Base-by-base conservation (phyloP, 768 basidiomycete genomes). In the Leccinum variicolor region DNA sequence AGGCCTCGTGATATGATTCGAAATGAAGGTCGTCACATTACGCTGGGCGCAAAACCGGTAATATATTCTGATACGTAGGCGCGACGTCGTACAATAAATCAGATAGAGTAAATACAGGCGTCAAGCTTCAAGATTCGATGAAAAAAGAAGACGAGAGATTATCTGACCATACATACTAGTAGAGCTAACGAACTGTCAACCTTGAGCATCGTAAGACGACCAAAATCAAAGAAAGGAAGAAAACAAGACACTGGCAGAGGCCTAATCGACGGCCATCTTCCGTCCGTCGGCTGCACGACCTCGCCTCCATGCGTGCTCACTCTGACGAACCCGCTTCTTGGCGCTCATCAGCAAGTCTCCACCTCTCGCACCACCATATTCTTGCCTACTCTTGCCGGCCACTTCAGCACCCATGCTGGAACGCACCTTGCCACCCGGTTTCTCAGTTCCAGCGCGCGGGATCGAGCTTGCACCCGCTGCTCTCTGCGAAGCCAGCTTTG, bases 301-400 rank as follows among this genome's bases (percentile, higher is more conserved):
- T 66, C 73, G 76, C 66, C 87, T 74, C 62, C 85, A 75, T 21
- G 80, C 78, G 65, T 86, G 84, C 75, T 91, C 90, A 63, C 89
- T 92, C 77, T 89, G 87, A 67, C 90, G 83, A 54, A 81, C 83
- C 59, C 83, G 75, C 73, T 84, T 89, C 81, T 86, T 89, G 62
- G 85, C 86, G 55, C 83, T 86, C 78, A 85, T 77, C 66, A 82
- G 55, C 61, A 84, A 63, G 33, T 73, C 75, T 68, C 73, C 69
- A 62, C 72, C 66, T 64, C 41, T 68, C 57, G 58, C 58, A 28
- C 66, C 72, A 5, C 61, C 43, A 66, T 70, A 56, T 9, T 63
- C 64, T 46, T 60, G 64, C 36, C 66, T 53, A 43, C 52, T 31
- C 59, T 58, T 72, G n/a, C 72, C 72, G 1, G 64, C 59, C 11